Evolutionary conservation across 1,139 yeast species (phyloP), one percentile per base, ranked within the genome.

Genomic region (Geotrichum klebahnii): DNA sequence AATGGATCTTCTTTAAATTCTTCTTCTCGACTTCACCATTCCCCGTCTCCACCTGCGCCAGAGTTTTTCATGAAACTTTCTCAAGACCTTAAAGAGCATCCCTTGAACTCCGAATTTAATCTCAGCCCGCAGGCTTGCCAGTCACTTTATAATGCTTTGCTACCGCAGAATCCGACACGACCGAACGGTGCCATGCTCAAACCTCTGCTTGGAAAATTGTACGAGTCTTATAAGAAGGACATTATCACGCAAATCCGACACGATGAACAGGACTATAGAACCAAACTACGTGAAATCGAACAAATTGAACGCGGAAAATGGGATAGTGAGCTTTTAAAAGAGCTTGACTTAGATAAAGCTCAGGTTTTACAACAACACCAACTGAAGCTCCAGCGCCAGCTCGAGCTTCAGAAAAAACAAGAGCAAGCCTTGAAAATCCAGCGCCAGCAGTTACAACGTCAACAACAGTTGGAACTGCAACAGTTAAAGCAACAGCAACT

Each of bases 231-330:
- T 45, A 60, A 61, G 40, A 56, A 59, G 19, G 66, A 62, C 44
- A 55, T 59, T 24, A 55, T 59, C 10, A 47, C 53, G 10, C 62
- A 62, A 44, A 65, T 71, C 32, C 58, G 59, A 32, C 59, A 62
- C 5, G 70, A 67, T 45, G 75, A 71, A 53, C 57, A 57, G 31
- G 61, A 60, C 12, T 69, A 61, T 52, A 55, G 56, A 14, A 59
- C 54, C 22, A 59, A 61, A 41, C 53, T 64, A 19, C 54, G 58
- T 3, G 73, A 70, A 48, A 67, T 71, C 19, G 64, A 61, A 24
- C 59, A 59, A 38, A 67, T 70, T 24, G 70, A 66, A 38, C 58
- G 59, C 20, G 74, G 74, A 1, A 63, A 65, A 46, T 54, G 69
- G 63, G 72, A 69, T 52, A 52, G 53, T 1, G 62, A 63, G 45